phyloP scores from a whole-genome alignment of 768 basidiomycete genomes.

The Mrakia frigida region DNA sequence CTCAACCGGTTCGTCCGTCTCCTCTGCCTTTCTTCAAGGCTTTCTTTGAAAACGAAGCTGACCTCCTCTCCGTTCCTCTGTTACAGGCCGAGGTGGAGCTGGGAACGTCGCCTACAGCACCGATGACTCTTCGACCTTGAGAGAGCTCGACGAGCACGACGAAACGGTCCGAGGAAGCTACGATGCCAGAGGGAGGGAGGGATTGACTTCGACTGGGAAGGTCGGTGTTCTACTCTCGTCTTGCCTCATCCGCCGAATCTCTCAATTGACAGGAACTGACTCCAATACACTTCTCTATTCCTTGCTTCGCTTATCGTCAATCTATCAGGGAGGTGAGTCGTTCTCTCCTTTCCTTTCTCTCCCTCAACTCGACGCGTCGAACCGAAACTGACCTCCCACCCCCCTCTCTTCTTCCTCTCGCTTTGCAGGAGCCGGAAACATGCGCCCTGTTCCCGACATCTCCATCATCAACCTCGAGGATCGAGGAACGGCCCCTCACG shows the following conservation, averaged over 20 bases:
- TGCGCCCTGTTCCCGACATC: conserved; percentile 2
- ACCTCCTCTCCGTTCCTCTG: not conserved
- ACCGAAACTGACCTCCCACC: too few species aligned
- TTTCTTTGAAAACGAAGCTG: not conserved
- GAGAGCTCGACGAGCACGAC: conserved; percentile 24
- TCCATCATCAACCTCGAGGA: not conserved
- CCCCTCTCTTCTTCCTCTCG: too few species aligned
- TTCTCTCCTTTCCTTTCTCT: too few species aligned
- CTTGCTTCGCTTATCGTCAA: not conserved
- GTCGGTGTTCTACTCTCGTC: not conserved
- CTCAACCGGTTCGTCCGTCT: not conserved
- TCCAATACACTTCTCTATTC: too few species aligned
- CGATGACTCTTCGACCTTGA: conserved; percentile 5
- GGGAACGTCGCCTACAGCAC: not conserved
- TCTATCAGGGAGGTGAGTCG: conserved; percentile 1
- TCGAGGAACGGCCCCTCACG: conserved; percentile 16
- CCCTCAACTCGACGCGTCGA: too few species aligned
- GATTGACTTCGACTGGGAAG: conserved; percentile 12
- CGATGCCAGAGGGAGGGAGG: not conserved
- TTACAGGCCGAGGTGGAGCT: conserved; percentile 1
- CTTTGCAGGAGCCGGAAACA: conserved; percentile 12
- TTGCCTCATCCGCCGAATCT: not conserved
- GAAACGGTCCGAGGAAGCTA: not conserved
- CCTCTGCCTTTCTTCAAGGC: not conserved
- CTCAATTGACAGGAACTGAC: too few species aligned